A percentile compares a stretch with the other conserved stretches of the same genome.
Evolutionary conservation across 768 basidiomycete genomes (phyloP).

Genomic region (Sutorius australiensis): DNA sequence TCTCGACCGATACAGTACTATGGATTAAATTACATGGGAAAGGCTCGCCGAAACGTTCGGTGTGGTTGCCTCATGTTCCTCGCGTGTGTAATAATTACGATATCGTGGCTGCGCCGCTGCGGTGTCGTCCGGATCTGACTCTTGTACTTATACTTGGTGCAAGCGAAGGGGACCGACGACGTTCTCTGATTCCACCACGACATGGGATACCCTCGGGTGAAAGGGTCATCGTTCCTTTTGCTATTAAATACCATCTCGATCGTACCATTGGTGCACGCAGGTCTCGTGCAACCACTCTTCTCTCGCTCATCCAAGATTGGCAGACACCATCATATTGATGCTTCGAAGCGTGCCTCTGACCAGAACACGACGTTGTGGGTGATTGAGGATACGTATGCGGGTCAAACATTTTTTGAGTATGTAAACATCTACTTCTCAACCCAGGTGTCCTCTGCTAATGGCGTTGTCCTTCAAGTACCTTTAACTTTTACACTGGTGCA

Average conservation of each 20-base stretch:
- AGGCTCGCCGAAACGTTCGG: neutral
- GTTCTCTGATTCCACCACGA: constrained; percentile 5
- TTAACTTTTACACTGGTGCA: constrained; percentile 51
- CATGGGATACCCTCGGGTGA: constrained; percentile 13
- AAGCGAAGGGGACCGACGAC: constrained; percentile 2
- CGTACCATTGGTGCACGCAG: constrained; percentile 12
- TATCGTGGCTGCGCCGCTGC: constrained; percentile 12
- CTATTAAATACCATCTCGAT: constrained; percentile 15
- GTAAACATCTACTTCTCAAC: constrained; percentile 20
- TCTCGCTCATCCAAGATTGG: neutral
- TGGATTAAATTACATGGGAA: neutral
- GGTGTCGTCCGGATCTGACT: constrained; percentile 6
- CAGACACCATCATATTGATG: neutral
- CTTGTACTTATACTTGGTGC: neutral
- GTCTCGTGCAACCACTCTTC: constrained; percentile 2
- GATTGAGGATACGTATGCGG: constrained; percentile 62
- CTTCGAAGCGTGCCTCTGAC: constrained; percentile 15
- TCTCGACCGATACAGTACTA: too few relatives aligned
- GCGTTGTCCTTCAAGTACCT: constrained; percentile 40
- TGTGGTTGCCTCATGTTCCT: constrained; percentile 17
- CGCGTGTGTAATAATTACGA: constrained; percentile 17
- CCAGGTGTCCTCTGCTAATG: constrained; percentile 1
- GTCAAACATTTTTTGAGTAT: constrained; percentile 68
- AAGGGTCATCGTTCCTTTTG: constrained; percentile 5
- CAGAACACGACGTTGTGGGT: constrained; percentile 55